Percentiles rank a stretch among this genome's conserved stretches.
Evolutionary conservation across 176 grass and related monocot species (phyloP).

Genomic region (Poa pratensis): DNA sequence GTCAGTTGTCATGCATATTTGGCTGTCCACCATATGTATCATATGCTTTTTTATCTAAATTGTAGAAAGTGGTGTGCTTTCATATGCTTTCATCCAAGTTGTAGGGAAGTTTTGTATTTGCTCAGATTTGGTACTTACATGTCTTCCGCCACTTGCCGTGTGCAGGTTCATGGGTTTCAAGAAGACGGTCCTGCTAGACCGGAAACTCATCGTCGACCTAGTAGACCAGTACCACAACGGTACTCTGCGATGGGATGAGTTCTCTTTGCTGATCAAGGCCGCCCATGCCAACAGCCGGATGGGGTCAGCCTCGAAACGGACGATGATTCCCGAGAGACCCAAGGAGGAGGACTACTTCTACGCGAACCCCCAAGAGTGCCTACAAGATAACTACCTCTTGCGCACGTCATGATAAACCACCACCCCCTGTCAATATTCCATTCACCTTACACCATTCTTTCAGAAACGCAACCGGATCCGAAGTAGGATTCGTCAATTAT

Average conservation of each 20-base stretch:
- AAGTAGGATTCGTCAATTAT: conserved; percentile 21
- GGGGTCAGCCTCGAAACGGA: conserved; percentile 70
- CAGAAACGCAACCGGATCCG: conserved; percentile 18
- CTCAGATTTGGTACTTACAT: conserved; percentile 8
- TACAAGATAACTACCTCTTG: conserved; percentile 48
- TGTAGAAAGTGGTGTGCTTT: background rate
- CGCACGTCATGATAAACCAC: conserved; percentile 43
- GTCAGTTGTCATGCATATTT: background rate
- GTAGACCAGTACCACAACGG: conserved; percentile 74
- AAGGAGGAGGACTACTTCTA: conserved; percentile 72
- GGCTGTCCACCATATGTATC: background rate
- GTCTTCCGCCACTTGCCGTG: background rate
- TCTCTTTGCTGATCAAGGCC: conserved; percentile 73
- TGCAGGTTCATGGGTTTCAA: conserved; percentile 89
- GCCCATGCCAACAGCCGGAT: conserved; percentile 66
- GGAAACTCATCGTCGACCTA: conserved; percentile 80
- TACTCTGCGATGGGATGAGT: conserved; percentile 83
- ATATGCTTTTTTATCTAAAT: background rate
- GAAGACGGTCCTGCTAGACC: conserved; percentile 79
- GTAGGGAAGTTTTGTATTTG: background rate
- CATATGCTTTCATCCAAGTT: background rate
- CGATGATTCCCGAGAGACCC: conserved; percentile 74
- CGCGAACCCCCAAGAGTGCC: conserved; percentile 91
- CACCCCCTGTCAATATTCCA: conserved; percentile 30
- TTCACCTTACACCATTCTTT: conserved; percentile 53